Evolutionary conservation across 768 basidiomycete species (phyloP), one percentile per base, ranked within the genome.

Genomic region (Austroboletus eburneus): DNA sequence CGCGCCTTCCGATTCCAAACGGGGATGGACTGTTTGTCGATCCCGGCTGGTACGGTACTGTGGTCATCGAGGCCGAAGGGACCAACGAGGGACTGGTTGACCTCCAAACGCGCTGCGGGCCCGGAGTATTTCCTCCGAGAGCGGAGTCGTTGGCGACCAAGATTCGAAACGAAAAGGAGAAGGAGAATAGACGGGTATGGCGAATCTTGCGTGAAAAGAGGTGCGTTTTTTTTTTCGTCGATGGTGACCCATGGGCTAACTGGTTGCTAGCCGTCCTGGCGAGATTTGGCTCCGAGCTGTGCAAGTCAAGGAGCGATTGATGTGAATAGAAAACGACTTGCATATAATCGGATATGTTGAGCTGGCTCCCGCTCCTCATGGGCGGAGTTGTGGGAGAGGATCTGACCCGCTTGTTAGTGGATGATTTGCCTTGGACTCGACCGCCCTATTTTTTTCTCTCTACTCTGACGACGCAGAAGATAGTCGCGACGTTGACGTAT

Each of bases 61-160:
- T 93, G 37, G 78, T 92, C 22, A 77, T 93, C 21, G 90, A 93
- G 70, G 81, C 87, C 10, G 88, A 91, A 61, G 89, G 89, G 32
- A 92, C 91, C 35, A 86, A 91, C 60, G 91, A 93, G 58, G 81
- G 85, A 9, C 74, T 91, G 21, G 79, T 77, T 17, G 91, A 91
- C 64, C 71, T 93, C 50, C 85, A 85, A 54, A 76, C 73, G 40
- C 77, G 89, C 4, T 89, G 88, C 65, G 78, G 84, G 2, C 75
- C 75, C 8, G 78, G 79, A 0, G 79, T 72, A 9, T 86, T 86
- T 58, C 83, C 87, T 24, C 79, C 80, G 1, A 69, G 82, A 35
- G 74, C 76, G 9, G 67, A 71, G 38, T 69, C 65, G 0, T 44
- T 67, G 0, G 54, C 51, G 4, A 56, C 66, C 65, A 55, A 69